Percentiles rank a stretch among this genome's conserved stretches.
These are phyloP conservation scores for Kuraishia borneana DNA, from an alignment of 805 yeast genomes.

Conservation along the genomic window DNA sequence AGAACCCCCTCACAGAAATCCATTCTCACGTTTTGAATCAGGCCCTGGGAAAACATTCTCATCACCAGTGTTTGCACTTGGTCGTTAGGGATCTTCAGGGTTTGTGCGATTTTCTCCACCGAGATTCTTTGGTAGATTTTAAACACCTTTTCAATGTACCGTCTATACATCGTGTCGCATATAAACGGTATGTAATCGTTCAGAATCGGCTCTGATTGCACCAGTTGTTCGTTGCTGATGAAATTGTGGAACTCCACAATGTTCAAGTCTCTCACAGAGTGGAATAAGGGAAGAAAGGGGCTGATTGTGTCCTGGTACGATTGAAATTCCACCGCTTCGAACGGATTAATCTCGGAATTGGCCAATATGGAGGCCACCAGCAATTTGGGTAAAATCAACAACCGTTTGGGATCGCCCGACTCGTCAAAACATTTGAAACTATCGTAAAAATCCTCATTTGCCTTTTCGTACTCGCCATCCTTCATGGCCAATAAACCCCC, in stretches of 20 bases:
- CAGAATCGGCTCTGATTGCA: constrained; percentile 6
- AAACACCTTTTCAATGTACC: constrained; percentile 12
- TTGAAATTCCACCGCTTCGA: constrained; percentile 60
- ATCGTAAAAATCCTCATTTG: constrained; percentile 36
- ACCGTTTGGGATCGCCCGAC: constrained; percentile 51
- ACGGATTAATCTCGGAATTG: constrained; percentile 59
- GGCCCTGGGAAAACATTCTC: constrained; percentile 14
- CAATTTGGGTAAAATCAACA: constrained; percentile 46
- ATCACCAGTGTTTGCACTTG: constrained; percentile 13
- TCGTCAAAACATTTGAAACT: constrained; percentile 36
- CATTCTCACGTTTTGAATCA: constrained; percentile 11
- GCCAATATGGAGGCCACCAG: constrained; percentile 50
- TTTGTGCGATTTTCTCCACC: constrained; percentile 9
- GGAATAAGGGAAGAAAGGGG: constrained; percentile 14
- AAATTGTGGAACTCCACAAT: constrained; percentile 12
- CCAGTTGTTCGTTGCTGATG: constrained; percentile 2
- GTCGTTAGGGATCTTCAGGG: constrained; percentile 9
- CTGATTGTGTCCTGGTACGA: constrained; percentile 13
- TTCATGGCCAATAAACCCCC: constrained; percentile 62
- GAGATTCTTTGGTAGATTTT: constrained; percentile 11
- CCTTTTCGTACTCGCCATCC: constrained; percentile 45
- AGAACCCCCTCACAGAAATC: constrained; percentile 13
- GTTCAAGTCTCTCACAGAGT: constrained; percentile 13
- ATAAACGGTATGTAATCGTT: constrained; percentile 13
- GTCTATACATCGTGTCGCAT: constrained; percentile 12